A percentile compares a stretch with the other conserved stretches of the same genome.
phyloP scores from a whole-genome alignment of 441 rosid genomes.

The Croton setiger region DNA sequence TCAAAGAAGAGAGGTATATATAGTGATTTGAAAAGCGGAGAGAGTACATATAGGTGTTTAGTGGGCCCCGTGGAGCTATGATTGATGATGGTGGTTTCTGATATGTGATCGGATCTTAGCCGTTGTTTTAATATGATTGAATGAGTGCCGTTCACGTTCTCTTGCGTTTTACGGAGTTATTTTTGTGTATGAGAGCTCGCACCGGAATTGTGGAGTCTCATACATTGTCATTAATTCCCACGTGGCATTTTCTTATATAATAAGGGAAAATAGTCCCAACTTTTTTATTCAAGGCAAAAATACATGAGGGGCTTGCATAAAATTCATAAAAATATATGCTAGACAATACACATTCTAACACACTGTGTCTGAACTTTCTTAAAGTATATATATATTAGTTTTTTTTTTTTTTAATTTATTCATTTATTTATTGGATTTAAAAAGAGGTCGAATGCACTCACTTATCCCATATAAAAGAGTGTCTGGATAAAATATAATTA shows the following conservation, averaged over 20 bases:
- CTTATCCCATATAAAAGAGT: no score
- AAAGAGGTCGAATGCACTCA: no score
- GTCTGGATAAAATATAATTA: no score
- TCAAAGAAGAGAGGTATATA: slow-evolving; percentile 22
- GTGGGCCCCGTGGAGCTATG: slow-evolving; percentile 17
- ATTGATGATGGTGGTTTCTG: background rate
- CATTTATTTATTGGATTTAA: no score
- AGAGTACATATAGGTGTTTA: background rate
- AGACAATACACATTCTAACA: no score
- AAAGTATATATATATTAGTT: no score
- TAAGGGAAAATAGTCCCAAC: background rate
- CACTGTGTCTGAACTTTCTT: no score
- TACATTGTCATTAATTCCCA: background rate
- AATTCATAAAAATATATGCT: no score
- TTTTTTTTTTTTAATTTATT: no score
- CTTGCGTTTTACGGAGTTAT: background rate
- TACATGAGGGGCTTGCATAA: background rate
- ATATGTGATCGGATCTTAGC: slow-evolving; percentile 16
- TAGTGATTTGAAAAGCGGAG: slow-evolving; percentile 5
- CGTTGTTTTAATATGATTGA: slow-evolving; percentile 22
- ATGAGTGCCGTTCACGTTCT: slow-evolving; percentile 39
- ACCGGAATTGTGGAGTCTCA: background rate
- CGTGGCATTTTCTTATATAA: background rate
- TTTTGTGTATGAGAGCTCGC: background rate
- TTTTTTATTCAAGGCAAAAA: background rate